Evolutionary conservation across 1,284 basidiomycete genomes (phyloP), one percentile per base, ranked within the genome.

Genomic region (Golubevia sp.): DNA sequence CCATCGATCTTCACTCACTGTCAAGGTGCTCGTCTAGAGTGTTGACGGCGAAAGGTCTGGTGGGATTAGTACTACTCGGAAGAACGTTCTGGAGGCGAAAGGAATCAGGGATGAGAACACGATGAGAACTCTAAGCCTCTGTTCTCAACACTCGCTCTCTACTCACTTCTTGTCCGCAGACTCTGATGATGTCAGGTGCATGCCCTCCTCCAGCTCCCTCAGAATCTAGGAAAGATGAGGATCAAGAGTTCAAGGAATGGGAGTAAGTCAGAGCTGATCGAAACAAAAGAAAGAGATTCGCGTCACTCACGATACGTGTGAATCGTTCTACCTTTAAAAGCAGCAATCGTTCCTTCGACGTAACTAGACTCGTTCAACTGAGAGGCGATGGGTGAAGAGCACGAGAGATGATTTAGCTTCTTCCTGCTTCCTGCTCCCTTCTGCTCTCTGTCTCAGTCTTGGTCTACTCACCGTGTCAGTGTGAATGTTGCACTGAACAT

Each of bases 401-500:
- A 52, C 4, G 21, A 26, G 50, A 52, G 50, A 52, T n/a, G n/a
- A n/a, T n/a, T n/a, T n/a, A n/a, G n/a, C n/a, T n/a, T n/a, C n/a
- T n/a, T n/a, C n/a, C n/a, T n/a, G n/a, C n/a, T n/a, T n/a, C n/a
- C n/a, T n/a, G n/a, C n/a, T n/a, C n/a, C n/a, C n/a, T n/a, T n/a
- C n/a, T n/a, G n/a, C n/a, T 23, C 6, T 11, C 6, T 18, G 13
- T 55, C 48, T 6, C 54, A 38, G 13, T 26, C 20, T 21, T 5
- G 18, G 61, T 58, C 65, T 79, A 64, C 79, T 79, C 53, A 79
- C 68, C 0, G 96, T 99, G 84, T 99, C 96, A 0, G 94, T 97
- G 82, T 99, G 97, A 61, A 99, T 97, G 82, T 96, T 97, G 67
- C 94, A 90, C 89, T 97, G 95, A 5, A 99, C 92, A 79, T 99